These are phyloP conservation scores for Neolentinus lepideus DNA, from an alignment of 1,284 basidiomycete genomes.

Conservation along the genomic window DNA sequence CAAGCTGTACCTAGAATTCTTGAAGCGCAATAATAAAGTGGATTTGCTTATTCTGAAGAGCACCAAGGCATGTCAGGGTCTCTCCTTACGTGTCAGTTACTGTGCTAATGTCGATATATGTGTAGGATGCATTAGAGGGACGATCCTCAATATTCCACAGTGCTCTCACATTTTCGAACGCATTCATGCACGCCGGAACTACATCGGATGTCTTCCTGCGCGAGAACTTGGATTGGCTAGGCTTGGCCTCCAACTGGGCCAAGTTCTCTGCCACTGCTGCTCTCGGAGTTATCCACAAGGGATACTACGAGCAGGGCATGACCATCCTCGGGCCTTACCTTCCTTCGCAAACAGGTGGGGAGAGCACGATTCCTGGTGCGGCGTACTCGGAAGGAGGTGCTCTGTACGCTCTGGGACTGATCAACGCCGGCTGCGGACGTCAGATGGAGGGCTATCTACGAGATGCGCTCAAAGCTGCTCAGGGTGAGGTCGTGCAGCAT, in stretches of 20 bases:
- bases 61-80: constrained; percentile 59
- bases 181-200: constrained; percentile 94
- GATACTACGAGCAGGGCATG: constrained; percentile 89
- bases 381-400: constrained; percentile 92
- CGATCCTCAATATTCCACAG: constrained; percentile 96
- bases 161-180: constrained; percentile 90
- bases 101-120: constrained; percentile 2
- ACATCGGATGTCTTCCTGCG: constrained; percentile 89
- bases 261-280: constrained; percentile 96
- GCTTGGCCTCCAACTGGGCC: constrained; percentile 91
- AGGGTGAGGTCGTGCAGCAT: constrained; percentile 87
- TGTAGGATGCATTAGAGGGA: constrained; percentile 83
- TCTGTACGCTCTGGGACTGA: constrained; percentile 89
- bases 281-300: constrained; percentile 94
- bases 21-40: constrained; percentile 88
- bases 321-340: constrained; percentile 92
- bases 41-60: constrained; percentile 88
- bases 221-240: constrained; percentile 94
- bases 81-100: background rate
- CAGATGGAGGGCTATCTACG: constrained; percentile 70
- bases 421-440: constrained; percentile 79
- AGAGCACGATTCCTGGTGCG: constrained; percentile 65
- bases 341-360: constrained; percentile 61
- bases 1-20: constrained; percentile 88
- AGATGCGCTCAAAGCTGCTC: constrained; percentile 66